Percentiles rank a stretch among this genome's conserved stretches.
These are phyloP conservation scores for Kandelia obovata DNA, from an alignment of 345 rosid genomes.

Conservation along the genomic window DNA sequence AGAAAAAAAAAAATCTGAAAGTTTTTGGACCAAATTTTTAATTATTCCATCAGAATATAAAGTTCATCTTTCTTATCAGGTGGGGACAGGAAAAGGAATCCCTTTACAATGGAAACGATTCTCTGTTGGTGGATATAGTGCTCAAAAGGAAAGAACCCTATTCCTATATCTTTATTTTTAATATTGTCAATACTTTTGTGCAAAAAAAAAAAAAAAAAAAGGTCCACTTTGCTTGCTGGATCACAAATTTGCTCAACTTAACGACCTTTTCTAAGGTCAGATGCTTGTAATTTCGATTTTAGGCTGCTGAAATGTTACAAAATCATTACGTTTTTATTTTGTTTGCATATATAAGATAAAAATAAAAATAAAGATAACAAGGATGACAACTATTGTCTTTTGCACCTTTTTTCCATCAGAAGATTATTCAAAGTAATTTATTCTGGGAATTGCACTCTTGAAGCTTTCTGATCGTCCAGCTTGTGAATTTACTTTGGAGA, in stretches of 20 bases:
- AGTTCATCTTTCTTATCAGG: conserved; percentile 1
- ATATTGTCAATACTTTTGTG: not conserved
- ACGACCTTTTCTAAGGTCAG: not conserved
- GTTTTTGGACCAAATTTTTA: too few species aligned
- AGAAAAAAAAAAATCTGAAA: too few species aligned
- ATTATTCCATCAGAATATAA: too few species aligned
- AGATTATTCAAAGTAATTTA: conserved; percentile 7
- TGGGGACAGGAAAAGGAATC: conserved; percentile 15
- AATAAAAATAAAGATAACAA: not conserved
- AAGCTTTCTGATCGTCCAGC: too few species aligned
- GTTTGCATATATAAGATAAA: too few species aligned
- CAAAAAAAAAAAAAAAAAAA: too few species aligned
- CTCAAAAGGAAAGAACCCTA: conserved; percentile 27
- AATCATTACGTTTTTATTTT: too few species aligned
- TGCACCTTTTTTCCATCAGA: conserved; percentile 10
- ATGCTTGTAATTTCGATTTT: not conserved
- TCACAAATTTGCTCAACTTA: not conserved
- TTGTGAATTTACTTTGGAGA: too few species aligned
- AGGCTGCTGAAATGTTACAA: too few species aligned
- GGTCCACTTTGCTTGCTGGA: conserved; percentile 13
- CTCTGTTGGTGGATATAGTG: conserved; percentile 12
- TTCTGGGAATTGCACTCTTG: not conserved
- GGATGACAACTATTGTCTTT: not conserved
- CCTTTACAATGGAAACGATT: conserved; percentile 15
- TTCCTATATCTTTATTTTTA: conserved; percentile 13